A percentile compares a stretch with the other conserved stretches of the same genome.
These are phyloP conservation scores for Pseudogymnoascus pannorum DNA, from an alignment of 2,329 filamentous ascomycete species.

Conservation along the genomic window DNA sequence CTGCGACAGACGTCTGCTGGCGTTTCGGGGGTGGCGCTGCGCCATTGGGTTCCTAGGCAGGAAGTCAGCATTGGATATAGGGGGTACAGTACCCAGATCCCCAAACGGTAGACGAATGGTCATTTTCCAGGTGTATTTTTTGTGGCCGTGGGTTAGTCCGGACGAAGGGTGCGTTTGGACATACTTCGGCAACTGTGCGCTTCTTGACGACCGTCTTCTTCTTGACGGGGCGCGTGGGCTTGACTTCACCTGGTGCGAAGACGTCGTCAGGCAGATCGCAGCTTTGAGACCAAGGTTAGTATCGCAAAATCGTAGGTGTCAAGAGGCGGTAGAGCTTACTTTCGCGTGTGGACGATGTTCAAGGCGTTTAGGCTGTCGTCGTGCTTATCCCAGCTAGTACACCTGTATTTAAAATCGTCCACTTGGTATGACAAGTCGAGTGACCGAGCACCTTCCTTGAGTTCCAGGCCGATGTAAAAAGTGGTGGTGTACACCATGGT, in stretches of 20 bases:
- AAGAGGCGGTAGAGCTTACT: constrained; percentile 47
- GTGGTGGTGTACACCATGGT: constrained; percentile 72
- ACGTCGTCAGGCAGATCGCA: constrained; percentile 85
- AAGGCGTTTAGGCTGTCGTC: constrained; percentile 69
- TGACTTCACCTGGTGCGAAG: constrained; percentile 71
- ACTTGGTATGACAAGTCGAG: constrained; percentile 77
- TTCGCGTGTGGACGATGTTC: constrained; percentile 66
- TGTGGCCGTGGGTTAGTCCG: constrained; percentile 3
- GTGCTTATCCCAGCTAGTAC: constrained; percentile 68
- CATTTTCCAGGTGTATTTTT: background rate
- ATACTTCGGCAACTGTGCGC: constrained; percentile 26
- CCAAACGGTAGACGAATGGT: constrained; percentile 6
- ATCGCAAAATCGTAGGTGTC: background rate
- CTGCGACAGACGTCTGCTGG: constrained; percentile 27
- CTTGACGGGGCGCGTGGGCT: constrained; percentile 40
- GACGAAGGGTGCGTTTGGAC: constrained; percentile 15
- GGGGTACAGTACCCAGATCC: constrained; percentile 4
- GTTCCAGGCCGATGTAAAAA: constrained; percentile 84
- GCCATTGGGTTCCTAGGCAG: background rate
- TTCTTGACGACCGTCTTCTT: constrained; percentile 26
- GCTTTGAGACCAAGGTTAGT: constrained; percentile 41
- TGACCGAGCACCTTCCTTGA: constrained; percentile 62
- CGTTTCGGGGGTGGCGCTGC: constrained; percentile 24
- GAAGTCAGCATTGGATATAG: constrained; percentile 1
- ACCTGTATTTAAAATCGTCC: constrained; percentile 77